A percentile compares a stretch with the other conserved stretches of the same genome.
Evolutionary conservation across 2,329 filamentous ascomycete genomes (phyloP).

Genomic region (Eutypella sp.): DNA sequence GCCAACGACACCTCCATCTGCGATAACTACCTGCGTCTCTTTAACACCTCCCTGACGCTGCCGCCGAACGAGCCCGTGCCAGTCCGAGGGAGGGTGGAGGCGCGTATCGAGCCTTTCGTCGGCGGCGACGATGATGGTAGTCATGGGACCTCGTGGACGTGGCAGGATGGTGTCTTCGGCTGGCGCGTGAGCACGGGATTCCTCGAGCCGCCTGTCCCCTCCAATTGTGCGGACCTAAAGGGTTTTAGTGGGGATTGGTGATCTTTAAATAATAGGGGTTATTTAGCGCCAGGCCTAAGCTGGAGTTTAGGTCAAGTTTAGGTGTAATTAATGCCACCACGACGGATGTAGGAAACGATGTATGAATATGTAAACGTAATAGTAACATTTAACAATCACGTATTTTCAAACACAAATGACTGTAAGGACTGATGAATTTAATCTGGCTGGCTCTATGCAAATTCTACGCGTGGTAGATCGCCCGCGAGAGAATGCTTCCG

Average conservation of each 20-base stretch:
- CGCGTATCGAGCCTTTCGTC: conserved; percentile 22
- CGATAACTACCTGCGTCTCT: conserved; percentile 40
- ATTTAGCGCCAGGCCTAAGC: no score
- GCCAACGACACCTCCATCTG: conserved; percentile 32
- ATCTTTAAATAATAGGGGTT: background rate
- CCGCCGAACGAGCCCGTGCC: conserved; percentile 21
- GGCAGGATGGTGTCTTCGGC: conserved; percentile 13
- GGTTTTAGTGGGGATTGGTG: background rate
- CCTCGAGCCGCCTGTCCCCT: conserved; percentile 13
- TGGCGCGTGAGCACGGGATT: conserved; percentile 20
- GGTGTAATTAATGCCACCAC: no score
- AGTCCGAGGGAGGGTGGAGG: conserved; percentile 18
- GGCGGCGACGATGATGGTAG: background rate
- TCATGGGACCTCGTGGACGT: conserved; percentile 3
- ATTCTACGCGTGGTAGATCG: no score
- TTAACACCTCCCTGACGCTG: conserved; percentile 38
- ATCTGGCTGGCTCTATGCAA: no score
- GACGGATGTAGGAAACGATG: no score
- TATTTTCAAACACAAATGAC: no score
- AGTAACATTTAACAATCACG: background rate
- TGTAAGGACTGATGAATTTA: no score
- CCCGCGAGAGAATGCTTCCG: no score
- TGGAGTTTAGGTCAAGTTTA: no score
- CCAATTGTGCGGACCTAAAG: conserved; percentile 1
- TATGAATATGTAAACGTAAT: background rate